Conservation (phyloP, 192 early-diverging fungal species). For the Coemansia sp. region DNA sequence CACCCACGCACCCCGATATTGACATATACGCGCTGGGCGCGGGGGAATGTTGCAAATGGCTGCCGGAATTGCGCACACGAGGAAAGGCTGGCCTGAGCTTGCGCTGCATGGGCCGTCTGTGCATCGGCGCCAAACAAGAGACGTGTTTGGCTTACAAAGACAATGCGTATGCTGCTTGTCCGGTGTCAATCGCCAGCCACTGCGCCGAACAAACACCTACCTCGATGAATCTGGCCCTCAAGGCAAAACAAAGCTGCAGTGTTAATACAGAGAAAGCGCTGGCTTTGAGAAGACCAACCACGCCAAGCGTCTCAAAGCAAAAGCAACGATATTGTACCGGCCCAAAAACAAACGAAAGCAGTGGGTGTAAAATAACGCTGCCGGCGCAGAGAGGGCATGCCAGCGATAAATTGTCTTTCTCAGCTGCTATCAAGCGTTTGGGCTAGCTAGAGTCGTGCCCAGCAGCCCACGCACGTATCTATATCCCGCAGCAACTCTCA, state of each 20-base stretch:
- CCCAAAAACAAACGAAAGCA: too few species aligned
- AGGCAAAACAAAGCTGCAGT: neutral
- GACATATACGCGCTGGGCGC: neutral
- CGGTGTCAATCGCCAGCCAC: neutral
- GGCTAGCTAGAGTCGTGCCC: too few species aligned
- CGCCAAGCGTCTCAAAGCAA: too few species aligned
- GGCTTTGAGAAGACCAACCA: too few species aligned
- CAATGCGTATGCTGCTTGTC: neutral
- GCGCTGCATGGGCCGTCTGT: neutral
- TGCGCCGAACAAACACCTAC: neutral
- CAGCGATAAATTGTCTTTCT: too few species aligned
- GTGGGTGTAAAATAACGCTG: too few species aligned
- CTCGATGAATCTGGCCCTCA: neutral
- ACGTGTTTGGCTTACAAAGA: neutral
- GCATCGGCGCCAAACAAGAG: neutral
- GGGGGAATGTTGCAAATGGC: neutral
- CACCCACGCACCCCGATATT: neutral
- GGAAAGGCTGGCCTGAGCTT: too few species aligned
- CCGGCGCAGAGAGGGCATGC: too few species aligned
- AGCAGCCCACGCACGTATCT: too few species aligned
- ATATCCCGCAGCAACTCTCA: neutral
- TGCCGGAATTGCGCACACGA: neutral
- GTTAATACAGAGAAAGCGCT: too few species aligned
- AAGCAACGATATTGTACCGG: too few species aligned
- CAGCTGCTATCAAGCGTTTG: too few species aligned